Base-by-base conservation (phyloP, 2,329 filamentous ascomycete genomes). In the Verticillium klebahnii region DNA sequence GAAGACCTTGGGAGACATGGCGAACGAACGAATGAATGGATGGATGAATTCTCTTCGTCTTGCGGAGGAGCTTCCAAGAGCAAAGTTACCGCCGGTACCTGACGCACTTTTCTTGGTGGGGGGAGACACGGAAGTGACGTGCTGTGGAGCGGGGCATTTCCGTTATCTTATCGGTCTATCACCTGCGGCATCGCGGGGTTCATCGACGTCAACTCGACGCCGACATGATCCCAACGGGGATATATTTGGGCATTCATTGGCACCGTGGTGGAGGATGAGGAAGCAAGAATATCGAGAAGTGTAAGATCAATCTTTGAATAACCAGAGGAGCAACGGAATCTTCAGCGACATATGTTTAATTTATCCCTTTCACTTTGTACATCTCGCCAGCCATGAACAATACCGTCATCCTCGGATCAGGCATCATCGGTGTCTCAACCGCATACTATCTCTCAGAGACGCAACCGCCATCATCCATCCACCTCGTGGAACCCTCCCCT, bases 341-440 rank as follows among this genome's bases (percentile, higher is more conserved):
- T 29, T 29, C 29, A 29, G 29, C 36, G 36, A 15, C 29, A n/a
- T 14, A 31, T 55, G 6, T 29, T 25, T 6, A 29, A 29, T 29
- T 29, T 29, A 6, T 1, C 29, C 29, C 29, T 29, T 29, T 29
- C 2, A 8, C 50, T 17, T 36, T 36, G 9, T 11, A 9, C 32
- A 34, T 52, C 31, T 36, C 5, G 2, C 64, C 37, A 66, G 62
- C 39, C 29, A 80, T 76, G 73, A 77, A 83, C 67, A 72, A 80
- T 14, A 90, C 85, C 1, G 81, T 90, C 15, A 90, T 91, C 59
- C 72, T 92, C 39, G 89, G 89, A 61, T 82, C 85, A 55, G 89
- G 89, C 56, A 89, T 92, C 67, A 89, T 92, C 59, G 89, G 89
- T 63, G 77, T 85, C 37, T 86, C 87, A 1, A 89, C 86, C 12